Conservation (phyloP, 2,329 filamentous ascomycete species). For the Hymenoscyphus fraxineus region DNA sequence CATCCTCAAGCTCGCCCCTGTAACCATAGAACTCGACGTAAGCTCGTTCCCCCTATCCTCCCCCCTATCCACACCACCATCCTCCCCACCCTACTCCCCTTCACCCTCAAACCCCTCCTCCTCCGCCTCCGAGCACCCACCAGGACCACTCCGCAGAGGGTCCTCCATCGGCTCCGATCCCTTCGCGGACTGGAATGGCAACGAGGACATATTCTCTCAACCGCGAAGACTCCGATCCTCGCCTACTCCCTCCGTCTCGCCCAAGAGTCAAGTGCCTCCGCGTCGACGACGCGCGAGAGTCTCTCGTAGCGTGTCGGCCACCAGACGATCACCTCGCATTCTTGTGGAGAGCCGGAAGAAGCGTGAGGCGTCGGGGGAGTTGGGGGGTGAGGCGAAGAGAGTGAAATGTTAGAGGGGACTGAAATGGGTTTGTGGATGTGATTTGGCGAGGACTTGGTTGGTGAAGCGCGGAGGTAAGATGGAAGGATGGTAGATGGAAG, state of each 20-base stretch:
- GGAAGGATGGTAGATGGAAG: too few relatives aligned
- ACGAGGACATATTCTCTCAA: not conserved
- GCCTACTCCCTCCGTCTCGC: not conserved
- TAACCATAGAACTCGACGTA: not conserved
- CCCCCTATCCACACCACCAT: not conserved
- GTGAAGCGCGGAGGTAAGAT: too few relatives aligned
- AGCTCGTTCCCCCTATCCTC: not conserved
- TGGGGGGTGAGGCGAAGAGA: not conserved
- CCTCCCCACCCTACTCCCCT: not conserved
- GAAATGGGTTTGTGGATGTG: too few relatives aligned
- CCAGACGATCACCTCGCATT: not conserved
- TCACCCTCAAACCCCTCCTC: not conserved
- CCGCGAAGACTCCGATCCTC: not conserved
- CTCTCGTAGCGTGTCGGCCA: not conserved
- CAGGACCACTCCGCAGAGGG: not conserved
- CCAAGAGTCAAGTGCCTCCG: not conserved
- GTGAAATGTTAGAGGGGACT: not conserved
- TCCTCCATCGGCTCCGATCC: not conserved
- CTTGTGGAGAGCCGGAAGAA: not conserved
- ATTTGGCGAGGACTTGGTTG: too few relatives aligned
- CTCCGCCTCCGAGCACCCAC: not conserved
- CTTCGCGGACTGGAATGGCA: not conserved
- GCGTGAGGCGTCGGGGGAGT: not conserved
- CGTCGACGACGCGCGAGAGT: not conserved
- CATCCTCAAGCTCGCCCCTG: too few relatives aligned